phyloP scores from a whole-genome alignment of 352 stramenopile species.

The Pythium dissotocum region DNA sequence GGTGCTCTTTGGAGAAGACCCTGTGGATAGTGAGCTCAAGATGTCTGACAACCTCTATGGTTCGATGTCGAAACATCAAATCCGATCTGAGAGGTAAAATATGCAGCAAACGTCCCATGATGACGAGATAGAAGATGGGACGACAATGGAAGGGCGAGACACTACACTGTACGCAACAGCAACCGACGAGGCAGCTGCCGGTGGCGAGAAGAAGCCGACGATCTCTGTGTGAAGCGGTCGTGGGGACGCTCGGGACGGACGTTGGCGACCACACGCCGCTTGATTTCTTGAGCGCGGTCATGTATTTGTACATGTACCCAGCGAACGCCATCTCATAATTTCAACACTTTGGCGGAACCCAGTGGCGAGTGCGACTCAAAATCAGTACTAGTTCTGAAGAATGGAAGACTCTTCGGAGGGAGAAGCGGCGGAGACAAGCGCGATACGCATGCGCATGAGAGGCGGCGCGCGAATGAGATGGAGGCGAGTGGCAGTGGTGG shows the following conservation, averaged over 20 bases:
- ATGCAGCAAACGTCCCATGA: not conserved
- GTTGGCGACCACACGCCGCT: not conserved
- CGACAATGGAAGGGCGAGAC: not conserved
- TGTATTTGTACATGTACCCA: not conserved
- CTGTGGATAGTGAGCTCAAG: not conserved
- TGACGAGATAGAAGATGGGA: conserved; percentile 1
- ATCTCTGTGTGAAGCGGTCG: not conserved
- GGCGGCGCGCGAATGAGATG: not conserved
- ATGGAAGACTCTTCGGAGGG: not conserved
- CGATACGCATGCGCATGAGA: not conserved
- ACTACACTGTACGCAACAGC: not conserved
- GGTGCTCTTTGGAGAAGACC: not conserved
- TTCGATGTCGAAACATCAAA: not conserved
- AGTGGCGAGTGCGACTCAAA: not conserved
- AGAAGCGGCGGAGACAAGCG: not conserved
- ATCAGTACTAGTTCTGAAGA: not conserved
- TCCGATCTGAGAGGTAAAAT: not conserved
- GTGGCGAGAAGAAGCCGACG: not conserved
- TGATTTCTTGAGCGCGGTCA: not conserved
- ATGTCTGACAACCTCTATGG: not conserved
- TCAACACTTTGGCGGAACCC: not conserved
- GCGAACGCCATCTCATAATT: not conserved
- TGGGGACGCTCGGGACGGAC: not conserved
- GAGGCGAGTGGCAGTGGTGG: not conserved
- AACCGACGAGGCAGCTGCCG: not conserved